These are phyloP conservation scores for Tolypocladium capitatum DNA, from an alignment of 2,329 filamentous ascomycete species.

Conservation along the genomic window DNA sequence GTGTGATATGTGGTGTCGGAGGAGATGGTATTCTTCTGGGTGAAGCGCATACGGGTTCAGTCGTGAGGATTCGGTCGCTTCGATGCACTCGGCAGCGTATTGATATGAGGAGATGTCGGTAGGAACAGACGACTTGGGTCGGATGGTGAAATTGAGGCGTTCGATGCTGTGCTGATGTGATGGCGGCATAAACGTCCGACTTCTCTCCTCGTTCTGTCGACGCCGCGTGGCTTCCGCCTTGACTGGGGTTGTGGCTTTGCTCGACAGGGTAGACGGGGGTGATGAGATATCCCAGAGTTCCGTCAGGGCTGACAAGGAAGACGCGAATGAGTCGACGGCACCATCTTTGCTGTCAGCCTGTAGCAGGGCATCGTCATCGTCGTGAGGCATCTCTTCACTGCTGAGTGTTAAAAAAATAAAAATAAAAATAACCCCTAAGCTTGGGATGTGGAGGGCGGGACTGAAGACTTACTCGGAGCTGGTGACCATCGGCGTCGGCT, in stretches of 20 bases:
- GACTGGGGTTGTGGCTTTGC: slow-evolving; percentile 50
- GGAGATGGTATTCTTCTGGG: slow-evolving; percentile 65
- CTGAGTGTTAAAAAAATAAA: slow-evolving; percentile 1
- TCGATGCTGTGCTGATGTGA: slow-evolving; percentile 18
- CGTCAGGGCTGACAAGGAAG: slow-evolving; percentile 38
- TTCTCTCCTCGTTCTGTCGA: slow-evolving; percentile 9
- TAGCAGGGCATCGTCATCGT: slow-evolving; percentile 7
- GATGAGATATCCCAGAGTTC: slow-evolving; percentile 45
- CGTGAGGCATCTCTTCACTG: slow-evolving; percentile 7
- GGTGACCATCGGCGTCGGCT: slow-evolving; percentile 9
- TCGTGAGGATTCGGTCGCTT: slow-evolving; percentile 77
- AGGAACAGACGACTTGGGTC: slow-evolving; percentile 75
- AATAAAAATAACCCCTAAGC: neutral
- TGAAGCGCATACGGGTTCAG: slow-evolving; percentile 84
- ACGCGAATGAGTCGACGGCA: slow-evolving; percentile 30
- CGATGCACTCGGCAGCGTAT: slow-evolving; percentile 84
- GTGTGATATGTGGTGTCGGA: slow-evolving; percentile 72
- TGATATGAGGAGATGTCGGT: slow-evolving; percentile 55
- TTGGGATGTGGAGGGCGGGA: neutral
- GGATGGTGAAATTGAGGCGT: slow-evolving; percentile 40
- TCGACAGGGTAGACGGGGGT: slow-evolving; percentile 39
- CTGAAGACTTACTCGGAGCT: slow-evolving; percentile 14
- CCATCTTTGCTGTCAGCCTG: slow-evolving; percentile 7
- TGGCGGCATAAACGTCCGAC: slow-evolving; percentile 8
- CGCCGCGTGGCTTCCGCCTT: slow-evolving; percentile 22